A percentile compares a stretch with the other conserved stretches of the same genome.
Evolutionary conservation across 768 basidiomycete species (phyloP).

Genomic region (Trametes sanguinea): DNA sequence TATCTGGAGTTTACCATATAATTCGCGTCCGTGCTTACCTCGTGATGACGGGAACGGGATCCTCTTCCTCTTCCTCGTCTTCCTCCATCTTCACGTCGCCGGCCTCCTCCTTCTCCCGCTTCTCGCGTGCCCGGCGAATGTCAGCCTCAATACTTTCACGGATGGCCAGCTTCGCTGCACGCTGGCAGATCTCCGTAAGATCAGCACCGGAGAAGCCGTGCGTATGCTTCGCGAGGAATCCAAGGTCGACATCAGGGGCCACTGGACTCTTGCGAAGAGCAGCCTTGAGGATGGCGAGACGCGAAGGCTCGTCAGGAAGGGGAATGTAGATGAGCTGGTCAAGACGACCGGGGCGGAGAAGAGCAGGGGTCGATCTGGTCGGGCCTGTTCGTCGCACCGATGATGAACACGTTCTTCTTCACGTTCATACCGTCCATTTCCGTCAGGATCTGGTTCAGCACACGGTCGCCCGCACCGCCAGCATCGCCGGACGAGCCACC

Average conservation of each 20-base stretch:
- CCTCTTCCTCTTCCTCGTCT: constrained; percentile 67
- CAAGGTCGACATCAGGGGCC: constrained; percentile 76
- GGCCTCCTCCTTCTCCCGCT: constrained; percentile 77
- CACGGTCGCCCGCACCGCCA: constrained; percentile 97
- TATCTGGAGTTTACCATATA: constrained; percentile 4
- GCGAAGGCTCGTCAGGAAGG: constrained; percentile 91
- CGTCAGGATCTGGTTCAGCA: constrained; percentile 94
- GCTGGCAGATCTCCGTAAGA: constrained; percentile 98
- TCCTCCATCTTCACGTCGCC: constrained; percentile 71
- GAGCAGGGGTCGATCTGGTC: constrained; percentile 94
- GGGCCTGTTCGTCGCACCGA: constrained; percentile 94
- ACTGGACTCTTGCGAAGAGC: constrained; percentile 91
- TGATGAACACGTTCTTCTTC: constrained; percentile 99
- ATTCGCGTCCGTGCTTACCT: constrained; percentile 43
- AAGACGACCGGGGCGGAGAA: constrained; percentile 95
- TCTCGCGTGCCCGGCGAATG: constrained; percentile 76
- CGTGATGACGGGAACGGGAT: constrained; percentile 89
- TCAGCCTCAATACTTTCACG: constrained; percentile 93
- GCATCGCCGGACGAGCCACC: constrained; percentile 84
- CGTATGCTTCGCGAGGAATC: constrained; percentile 86
- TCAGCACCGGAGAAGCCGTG: constrained; percentile 99
- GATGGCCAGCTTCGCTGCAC: constrained; percentile 96
- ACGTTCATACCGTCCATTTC: constrained; percentile 99
- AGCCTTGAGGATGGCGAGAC: constrained; percentile 89
- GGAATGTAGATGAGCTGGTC: constrained; percentile 99